Base-by-base conservation (phyloP, 1,139 yeast genomes). In the Hemisphaericaspora xylanilytica region DNA sequence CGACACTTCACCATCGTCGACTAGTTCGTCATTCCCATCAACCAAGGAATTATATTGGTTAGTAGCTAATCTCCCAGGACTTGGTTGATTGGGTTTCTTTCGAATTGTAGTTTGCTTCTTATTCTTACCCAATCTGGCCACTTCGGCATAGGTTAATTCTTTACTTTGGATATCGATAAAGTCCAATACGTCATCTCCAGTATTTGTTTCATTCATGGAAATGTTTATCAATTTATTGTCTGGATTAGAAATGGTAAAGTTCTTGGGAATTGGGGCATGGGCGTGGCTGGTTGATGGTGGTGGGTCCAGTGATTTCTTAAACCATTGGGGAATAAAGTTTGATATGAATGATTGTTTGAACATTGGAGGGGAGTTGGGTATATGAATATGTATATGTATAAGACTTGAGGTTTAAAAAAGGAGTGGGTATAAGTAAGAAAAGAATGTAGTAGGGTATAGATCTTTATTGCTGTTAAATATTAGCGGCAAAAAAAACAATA, bases 111-210 rank as follows among this genome's bases (percentile, higher is more conserved):
- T 29, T 38, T 46, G 47, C 16, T 34, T 37, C 25, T 46, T 40
- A 39, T 52, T 41, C 39, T 49, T 48, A 27, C 62, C 56, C 46
- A 68, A 46, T 18, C 59, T 52, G 11, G 76, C 75, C 26, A 62
- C 76, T 46, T 71, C 75, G 12, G 77, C 76, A 42, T 70, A 71
- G 20, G 71, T 62, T 49, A 70, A 59, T 41, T 62, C 62, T 38
- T 61, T 58, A 44, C 52, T 55, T 40, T 61, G 59, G 39, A 71
- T 67, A 34, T 66, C 71, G 27, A 70, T 62, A 42, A 69, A 66
- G 33, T 63, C 67, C 33, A 61, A 67, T 31, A 49, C 56, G 33
- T 56, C 56, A 12, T 50, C 59, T 8, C 35, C 40, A 3, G 33
- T 35, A 4, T 36, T 32, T 18, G 33, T 33, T 29, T 55, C 59